Evolutionary conservation across 148 eudicot species (phyloP).

Genomic region (Cornus controversa): DNA sequence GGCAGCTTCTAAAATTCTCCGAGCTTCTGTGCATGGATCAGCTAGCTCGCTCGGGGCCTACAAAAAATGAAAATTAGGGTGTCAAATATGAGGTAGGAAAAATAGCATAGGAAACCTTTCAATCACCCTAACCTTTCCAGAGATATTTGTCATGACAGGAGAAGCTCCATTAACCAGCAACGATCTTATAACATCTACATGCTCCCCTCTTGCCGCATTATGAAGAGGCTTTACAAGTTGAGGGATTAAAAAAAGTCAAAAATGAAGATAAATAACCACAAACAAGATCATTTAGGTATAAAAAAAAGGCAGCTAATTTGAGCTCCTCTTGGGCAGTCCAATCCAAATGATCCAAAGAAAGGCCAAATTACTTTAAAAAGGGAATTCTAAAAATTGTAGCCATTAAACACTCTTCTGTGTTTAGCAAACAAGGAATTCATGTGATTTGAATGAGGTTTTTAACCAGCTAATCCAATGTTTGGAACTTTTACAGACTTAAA

Average conservation of each 20-base stretch:
- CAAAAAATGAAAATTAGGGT: constrained; percentile 11
- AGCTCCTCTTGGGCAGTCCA: no score
- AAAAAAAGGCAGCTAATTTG: neutral
- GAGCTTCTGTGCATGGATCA: constrained; percentile 20
- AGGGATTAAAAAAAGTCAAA: neutral
- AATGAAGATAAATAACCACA: neutral
- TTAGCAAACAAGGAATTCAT: no score
- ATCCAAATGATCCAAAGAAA: no score
- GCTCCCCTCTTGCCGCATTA: constrained; percentile 96
- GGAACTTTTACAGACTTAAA: no score
- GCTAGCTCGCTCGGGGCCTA: constrained; percentile 51
- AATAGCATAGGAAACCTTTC: neutral
- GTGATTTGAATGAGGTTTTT: neutral
- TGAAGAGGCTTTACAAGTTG: constrained; percentile 72
- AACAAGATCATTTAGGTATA: neutral
- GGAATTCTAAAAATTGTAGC: neutral
- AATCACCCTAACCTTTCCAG: constrained; percentile 62
- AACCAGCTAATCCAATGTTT: neutral
- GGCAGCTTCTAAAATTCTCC: constrained; percentile 53
- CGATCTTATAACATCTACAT: constrained; percentile 53
- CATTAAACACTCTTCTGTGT: no score
- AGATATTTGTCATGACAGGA: constrained; percentile 54
- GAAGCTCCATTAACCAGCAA: constrained; percentile 74
- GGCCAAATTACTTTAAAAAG: neutral
- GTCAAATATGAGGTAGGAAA: neutral